Conservation (phyloP, 768 basidiomycete genomes). For the Nidularia pulvinata region DNA sequence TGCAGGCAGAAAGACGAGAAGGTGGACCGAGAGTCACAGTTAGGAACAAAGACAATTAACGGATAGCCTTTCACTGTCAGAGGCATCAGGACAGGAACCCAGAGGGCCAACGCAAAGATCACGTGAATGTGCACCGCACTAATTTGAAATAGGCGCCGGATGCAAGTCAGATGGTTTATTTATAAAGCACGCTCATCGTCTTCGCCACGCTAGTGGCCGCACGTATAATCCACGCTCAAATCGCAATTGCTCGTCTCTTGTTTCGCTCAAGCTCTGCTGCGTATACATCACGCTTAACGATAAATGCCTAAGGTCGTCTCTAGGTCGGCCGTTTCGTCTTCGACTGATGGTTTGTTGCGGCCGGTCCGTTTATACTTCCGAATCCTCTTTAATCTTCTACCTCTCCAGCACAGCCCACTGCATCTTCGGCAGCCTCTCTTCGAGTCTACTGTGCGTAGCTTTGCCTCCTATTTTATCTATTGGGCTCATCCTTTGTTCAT, state of each 20-base stretch:
- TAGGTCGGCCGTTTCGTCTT: conserved; percentile 86
- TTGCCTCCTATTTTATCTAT: conserved; percentile 6
- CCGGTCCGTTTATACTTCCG: too few species aligned
- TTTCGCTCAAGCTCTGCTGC: neutral
- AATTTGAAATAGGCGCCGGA: too few species aligned
- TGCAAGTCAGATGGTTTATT: too few species aligned
- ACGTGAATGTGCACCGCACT: too few species aligned
- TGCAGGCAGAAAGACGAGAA: conserved; percentile 27
- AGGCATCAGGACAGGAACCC: too few species aligned
- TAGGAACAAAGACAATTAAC: neutral
- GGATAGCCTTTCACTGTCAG: too few species aligned
- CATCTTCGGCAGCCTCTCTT: conserved; percentile 74
- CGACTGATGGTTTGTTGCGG: conserved; percentile 70
- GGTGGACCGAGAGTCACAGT: conserved; percentile 12
- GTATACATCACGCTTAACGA: neutral
- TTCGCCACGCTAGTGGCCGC: neutral
- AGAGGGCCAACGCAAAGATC: too few species aligned
- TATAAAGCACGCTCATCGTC: neutral
- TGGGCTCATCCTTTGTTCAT: conserved; percentile 1
- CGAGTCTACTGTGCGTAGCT: conserved; percentile 75
- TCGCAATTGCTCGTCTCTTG: neutral
- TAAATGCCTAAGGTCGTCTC: conserved; percentile 93
- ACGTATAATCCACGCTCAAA: neutral
- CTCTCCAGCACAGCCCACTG: conserved; percentile 69
- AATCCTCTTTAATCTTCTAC: too few species aligned